Conservation (phyloP, 2,329 filamentous ascomycete species). For the Fusarium sp. region DNA sequence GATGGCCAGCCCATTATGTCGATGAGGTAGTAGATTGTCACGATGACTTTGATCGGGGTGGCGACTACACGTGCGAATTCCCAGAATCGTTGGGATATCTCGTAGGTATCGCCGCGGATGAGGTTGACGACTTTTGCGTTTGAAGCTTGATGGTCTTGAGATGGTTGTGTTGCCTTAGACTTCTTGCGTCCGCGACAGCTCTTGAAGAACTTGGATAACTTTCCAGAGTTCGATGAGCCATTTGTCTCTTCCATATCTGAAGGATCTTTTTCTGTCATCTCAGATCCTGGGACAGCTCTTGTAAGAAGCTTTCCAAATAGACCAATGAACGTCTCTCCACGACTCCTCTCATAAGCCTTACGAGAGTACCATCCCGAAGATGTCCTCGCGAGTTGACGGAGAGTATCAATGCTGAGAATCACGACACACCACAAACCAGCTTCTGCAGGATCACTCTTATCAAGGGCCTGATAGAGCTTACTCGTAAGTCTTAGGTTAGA, state of each 20-base stretch:
- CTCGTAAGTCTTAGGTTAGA: conserved; percentile 54
- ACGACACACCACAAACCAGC: conserved; percentile 52
- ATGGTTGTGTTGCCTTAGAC: not conserved
- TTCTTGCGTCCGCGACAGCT: conserved; percentile 33
- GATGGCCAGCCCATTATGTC: conserved; percentile 84
- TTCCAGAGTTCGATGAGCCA: not conserved
- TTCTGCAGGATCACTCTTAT: conserved; percentile 44
- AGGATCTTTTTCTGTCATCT: conserved; percentile 51
- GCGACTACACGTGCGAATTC: conserved; percentile 82
- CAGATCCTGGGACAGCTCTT: conserved; percentile 53
- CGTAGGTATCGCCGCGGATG: conserved; percentile 84
- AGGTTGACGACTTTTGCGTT: conserved; percentile 93
- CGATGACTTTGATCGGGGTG: conserved; percentile 79
- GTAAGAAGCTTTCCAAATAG: conserved; percentile 54
- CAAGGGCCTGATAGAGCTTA: conserved; percentile 51
- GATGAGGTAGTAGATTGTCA: conserved; percentile 73
- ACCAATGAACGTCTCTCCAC: conserved; percentile 71
- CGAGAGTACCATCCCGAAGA: conserved; percentile 80
- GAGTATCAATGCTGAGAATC: conserved; percentile 50
- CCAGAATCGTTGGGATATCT: conserved; percentile 87
- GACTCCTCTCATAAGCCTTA: conserved; percentile 82
- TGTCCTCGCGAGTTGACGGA: conserved; percentile 52
- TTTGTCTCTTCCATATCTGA: not conserved
- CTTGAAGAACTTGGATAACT: conserved; percentile 28
- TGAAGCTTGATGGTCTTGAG: conserved; percentile 69